phyloP scores from a whole-genome alignment of 2,329 filamentous ascomycete genomes.

The Cladophialophora bantiana region DNA sequence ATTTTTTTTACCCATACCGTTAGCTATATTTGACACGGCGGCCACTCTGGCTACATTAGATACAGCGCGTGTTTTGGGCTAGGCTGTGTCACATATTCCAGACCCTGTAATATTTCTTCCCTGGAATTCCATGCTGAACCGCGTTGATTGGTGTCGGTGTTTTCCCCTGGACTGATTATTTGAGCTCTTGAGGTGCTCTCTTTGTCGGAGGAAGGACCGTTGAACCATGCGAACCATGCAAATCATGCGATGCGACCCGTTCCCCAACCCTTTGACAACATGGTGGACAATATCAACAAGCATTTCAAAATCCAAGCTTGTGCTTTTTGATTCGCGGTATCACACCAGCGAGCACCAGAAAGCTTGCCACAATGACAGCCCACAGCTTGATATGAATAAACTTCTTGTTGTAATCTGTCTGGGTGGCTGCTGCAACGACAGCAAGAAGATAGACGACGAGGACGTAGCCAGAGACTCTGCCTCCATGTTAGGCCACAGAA shows the following conservation, averaged over 20 bases:
- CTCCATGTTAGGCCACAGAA: conserved; percentile 1
- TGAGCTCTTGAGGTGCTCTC: too few species aligned
- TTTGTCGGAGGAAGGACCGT: too few species aligned
- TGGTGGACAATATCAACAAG: background rate
- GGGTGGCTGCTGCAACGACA: conserved; percentile 76
- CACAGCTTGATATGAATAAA: conserved; percentile 77
- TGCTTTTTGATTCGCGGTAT: conserved; percentile 79
- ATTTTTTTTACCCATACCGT: too few species aligned
- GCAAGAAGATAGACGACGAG: conserved; percentile 73
- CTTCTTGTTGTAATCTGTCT: conserved; percentile 75
- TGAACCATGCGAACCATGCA: too few species aligned
- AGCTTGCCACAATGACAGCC: conserved; percentile 71
- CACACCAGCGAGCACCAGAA: conserved; percentile 74
- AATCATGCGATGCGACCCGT: background rate
- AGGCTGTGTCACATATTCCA: too few species aligned
- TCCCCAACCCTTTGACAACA: background rate
- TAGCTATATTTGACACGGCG: too few species aligned
- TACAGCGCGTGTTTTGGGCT: too few species aligned
- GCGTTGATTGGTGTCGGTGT: too few species aligned
- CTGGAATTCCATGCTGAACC: too few species aligned
- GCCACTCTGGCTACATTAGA: too few species aligned
- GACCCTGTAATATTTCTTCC: too few species aligned
- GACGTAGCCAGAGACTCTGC: conserved; percentile 74
- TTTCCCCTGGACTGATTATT: too few species aligned
- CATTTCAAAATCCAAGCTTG: conserved; percentile 71